Conservation (phyloP, 306 rosid genomes). For the Casuarina equisetifolia region DNA sequence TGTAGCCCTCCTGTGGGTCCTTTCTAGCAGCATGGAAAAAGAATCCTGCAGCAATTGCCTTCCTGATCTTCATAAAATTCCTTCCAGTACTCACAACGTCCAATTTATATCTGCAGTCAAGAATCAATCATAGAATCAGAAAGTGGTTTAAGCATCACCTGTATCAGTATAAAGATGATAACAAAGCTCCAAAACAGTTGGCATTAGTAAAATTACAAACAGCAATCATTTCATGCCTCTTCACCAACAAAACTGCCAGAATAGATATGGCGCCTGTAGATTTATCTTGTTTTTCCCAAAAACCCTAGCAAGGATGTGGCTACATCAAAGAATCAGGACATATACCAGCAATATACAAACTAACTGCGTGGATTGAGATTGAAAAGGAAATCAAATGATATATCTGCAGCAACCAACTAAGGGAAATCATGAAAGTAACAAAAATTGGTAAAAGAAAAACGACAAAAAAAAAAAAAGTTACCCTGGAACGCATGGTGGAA, state of each 20-base stretch:
- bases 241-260: background rate
- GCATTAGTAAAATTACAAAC: constrained; percentile 12
- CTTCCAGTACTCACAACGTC: constrained; percentile 86
- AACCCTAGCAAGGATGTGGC: constrained; percentile 1
- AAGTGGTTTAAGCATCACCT: constrained; percentile 14
- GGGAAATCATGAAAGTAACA: background rate
- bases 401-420: background rate
- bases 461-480: background rate
- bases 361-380: too few relatives aligned
- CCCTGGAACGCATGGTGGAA: background rate
- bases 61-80: constrained; percentile 71
- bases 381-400: too few relatives aligned
- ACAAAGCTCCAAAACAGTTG: background rate
- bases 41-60: constrained; percentile 87
- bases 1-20: constrained; percentile 89
- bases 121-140: constrained; percentile 18
- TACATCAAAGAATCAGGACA: background rate
- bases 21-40: constrained; percentile 79
- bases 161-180: background rate
- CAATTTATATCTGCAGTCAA: constrained; percentile 67
- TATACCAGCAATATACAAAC: background rate
- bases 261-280: background rate
- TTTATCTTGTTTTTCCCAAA: background rate
- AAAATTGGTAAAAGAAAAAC: too few relatives aligned
- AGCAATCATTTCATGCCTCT: background rate